Conservation (phyloP, 1,139 yeast genomes). For the Magnusiomyces paraingens region DNA sequence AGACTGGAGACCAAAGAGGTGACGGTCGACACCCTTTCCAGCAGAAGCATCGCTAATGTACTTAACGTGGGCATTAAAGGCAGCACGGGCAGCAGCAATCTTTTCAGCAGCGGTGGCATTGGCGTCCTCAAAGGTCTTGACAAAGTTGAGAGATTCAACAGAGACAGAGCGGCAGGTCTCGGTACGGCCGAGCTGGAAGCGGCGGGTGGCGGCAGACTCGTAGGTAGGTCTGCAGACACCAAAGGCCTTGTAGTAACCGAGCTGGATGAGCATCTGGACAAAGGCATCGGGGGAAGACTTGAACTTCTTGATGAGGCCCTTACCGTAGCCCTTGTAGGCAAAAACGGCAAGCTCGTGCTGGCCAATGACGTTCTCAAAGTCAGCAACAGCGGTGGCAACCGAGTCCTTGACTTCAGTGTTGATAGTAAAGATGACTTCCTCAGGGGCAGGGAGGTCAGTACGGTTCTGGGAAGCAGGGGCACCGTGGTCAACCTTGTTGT, state of each 20-base stretch:
- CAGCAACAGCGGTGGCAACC: conserved; percentile 50
- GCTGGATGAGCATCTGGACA: conserved; percentile 71
- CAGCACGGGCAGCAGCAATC: conserved; percentile 62
- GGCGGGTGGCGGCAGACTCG: conserved; percentile 93
- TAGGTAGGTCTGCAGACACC: conserved; percentile 86
- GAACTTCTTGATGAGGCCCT: conserved; percentile 65
- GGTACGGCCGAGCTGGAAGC: conserved; percentile 87
- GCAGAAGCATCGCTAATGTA: conserved; percentile 74
- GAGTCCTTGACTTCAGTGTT: conserved; percentile 46
- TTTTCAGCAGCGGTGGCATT: conserved; percentile 50
- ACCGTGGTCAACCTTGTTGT: conserved; percentile 38
- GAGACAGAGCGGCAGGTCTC: conserved; percentile 90
- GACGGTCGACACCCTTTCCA: conserved; percentile 92
- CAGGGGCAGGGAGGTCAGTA: conserved; percentile 31
- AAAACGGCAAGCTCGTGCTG: conserved; percentile 40
- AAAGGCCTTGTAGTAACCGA: conserved; percentile 74
- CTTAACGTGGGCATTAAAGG: conserved; percentile 67
- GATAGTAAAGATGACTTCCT: conserved; percentile 38
- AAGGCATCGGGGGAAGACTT: conserved; percentile 76
- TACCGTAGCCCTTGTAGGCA: conserved; percentile 40
- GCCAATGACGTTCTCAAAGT: conserved; percentile 43
- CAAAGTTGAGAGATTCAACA: conserved; percentile 65
- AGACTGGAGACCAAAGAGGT: conserved; percentile 80
- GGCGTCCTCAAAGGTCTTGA: conserved; percentile 67
- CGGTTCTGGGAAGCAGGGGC: conserved; percentile 24